A percentile compares a stretch with the other conserved stretches of the same genome.
Conservation (phyloP, 2,329 filamentous ascomycete species). For the Capronia epimyces region DNA sequence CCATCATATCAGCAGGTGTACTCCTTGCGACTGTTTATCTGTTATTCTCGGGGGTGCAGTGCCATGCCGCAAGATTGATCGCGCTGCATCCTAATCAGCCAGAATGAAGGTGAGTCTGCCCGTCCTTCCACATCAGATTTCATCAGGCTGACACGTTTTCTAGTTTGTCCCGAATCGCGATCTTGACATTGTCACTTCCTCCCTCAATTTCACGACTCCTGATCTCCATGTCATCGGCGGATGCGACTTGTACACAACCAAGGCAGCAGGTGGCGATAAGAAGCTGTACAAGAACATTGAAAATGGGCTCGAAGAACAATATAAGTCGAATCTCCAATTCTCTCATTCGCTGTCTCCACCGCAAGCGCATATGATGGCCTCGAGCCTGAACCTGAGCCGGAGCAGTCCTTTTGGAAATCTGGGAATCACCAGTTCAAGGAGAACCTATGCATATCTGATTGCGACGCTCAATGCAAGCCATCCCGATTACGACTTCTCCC, state of each 20-base stretch:
- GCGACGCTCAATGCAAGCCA: constrained; percentile 95
- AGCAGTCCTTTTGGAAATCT: constrained; percentile 89
- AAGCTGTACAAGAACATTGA: constrained; percentile 97
- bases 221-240: constrained; percentile 89
- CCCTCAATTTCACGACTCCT: constrained; percentile 90
- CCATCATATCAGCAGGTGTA: neutral
- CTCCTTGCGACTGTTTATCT: neutral
- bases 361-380: constrained; percentile 63
- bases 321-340: constrained; percentile 79
- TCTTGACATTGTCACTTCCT: constrained; percentile 84
- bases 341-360: constrained; percentile 84
- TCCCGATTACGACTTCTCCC: constrained; percentile 94
- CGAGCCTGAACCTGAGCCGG: constrained; percentile 67
- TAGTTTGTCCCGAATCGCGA: constrained; percentile 89
- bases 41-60: neutral
- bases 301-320: constrained; percentile 80
- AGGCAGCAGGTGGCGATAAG: constrained; percentile 90
- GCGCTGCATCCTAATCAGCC: constrained; percentile 2
- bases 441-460: constrained; percentile 93
- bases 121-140: neutral
- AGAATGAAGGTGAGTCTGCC: constrained; percentile 30
- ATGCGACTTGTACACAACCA: constrained; percentile 96
- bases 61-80: constrained; percentile 7
- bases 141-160: constrained; percentile 28
- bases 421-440: constrained; percentile 78